Evolutionary conservation across 2,329 filamentous ascomycete genomes (phyloP), one percentile per base, ranked within the genome.

Genomic region (Pseudocercospora macadamiae): DNA sequence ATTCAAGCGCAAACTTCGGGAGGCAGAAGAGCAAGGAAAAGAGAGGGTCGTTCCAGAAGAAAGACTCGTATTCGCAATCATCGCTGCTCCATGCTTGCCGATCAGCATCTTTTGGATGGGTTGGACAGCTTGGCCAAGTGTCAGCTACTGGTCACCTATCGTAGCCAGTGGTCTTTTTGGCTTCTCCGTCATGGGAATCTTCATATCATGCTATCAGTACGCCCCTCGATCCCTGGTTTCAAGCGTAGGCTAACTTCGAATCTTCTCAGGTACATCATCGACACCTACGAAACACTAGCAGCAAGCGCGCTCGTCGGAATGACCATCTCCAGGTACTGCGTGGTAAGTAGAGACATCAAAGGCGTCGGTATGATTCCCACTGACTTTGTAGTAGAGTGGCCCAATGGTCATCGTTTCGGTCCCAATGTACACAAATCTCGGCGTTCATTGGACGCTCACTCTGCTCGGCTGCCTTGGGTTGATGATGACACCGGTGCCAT

Each of bases 21-120:
- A 10, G 52, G 53, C 71, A 3, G 44, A 48, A 12, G 26, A 48
- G 6, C 18, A 19, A n/a, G 44, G 44, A 3, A 48, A 16, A n/a
- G 26, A 26, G 16, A 14, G 44, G 16, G 44, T 83, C 6, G 71
- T 77, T 3, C 82, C 82, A 0, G 83, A 86, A 58, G 79, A 81
- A 34, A 74, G 82, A 5, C 71, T 86, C 0, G 83, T 77, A 74
- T 82, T 78, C 48, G 77, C 77, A 2, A 84, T 85, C 68, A 70
- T 82, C 7, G 67, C 66, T 8, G 70, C 80, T 21, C 16, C 42
- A 8, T 28, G 26, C 4, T 16, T 55, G 3, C 52, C 52, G 1
- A 36, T 45, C 1, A 55, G 52, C 34, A n/a, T 30, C 25, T 55
- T 55, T 28, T 90, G 10, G 89, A 87, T 0, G 89, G 89, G 77